phyloP scores from a whole-genome alignment of 768 basidiomycete genomes.

The Tricholoma bakamatsutake region DNA sequence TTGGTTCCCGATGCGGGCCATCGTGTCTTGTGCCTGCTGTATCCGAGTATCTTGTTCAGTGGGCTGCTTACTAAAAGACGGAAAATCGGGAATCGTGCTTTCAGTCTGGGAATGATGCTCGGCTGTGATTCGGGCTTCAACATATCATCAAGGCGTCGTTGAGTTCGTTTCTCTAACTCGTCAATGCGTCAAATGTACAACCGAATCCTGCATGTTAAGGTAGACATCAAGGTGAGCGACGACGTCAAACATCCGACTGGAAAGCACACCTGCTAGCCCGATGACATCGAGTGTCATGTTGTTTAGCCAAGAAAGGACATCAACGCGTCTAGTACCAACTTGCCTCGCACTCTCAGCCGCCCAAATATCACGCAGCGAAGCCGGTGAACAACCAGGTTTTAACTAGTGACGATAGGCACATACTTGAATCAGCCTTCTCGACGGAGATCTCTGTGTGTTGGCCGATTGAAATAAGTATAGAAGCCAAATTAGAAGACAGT shows the following conservation, averaged over 20 bases:
- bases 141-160: constrained; percentile 40
- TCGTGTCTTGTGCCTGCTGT: too few species aligned
- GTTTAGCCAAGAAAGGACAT: constrained; percentile 60
- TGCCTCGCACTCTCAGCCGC: constrained; percentile 25
- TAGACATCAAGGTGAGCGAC: constrained; percentile 17
- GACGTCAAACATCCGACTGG: constrained; percentile 18
- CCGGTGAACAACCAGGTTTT: constrained; percentile 3
- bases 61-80: constrained; percentile 23
- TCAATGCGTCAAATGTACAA: constrained; percentile 22
- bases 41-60: too few species aligned
- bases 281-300: constrained; percentile 73
- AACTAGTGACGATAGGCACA: neutral
- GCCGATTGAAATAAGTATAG: constrained; percentile 14
- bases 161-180: constrained; percentile 33
- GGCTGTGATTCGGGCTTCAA: constrained; percentile 28
- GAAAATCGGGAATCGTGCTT: constrained; percentile 22
- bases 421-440: constrained; percentile 48
- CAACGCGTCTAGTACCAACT: constrained; percentile 29
- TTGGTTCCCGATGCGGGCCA: too few species aligned
- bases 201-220: constrained; percentile 20
- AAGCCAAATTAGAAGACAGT: neutral
- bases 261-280: constrained; percentile 55
- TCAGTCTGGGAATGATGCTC: constrained; percentile 12
- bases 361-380: constrained; percentile 47
- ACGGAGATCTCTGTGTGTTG: constrained; percentile 53